phyloP scores from a whole-genome alignment of 164 flowering plant species.

The Annona squamosa region DNA sequence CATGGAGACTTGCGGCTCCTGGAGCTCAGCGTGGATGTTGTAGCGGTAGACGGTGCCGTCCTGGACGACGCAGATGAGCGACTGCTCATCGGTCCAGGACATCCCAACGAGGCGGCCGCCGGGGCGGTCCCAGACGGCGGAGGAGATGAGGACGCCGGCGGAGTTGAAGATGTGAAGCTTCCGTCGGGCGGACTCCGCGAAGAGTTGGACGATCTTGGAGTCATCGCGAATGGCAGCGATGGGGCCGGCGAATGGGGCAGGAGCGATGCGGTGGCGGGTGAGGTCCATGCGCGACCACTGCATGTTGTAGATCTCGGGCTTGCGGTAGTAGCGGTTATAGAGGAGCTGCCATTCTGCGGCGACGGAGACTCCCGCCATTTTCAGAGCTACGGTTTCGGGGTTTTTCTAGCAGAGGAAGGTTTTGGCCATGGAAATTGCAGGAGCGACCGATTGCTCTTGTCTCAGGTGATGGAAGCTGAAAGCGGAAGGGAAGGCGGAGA shows the following conservation, averaged over 20 bases:
- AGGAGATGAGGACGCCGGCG: constrained; percentile 64
- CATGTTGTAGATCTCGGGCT: constrained; percentile 76
- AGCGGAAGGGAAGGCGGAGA: no score
- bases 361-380: constrained; percentile 74
- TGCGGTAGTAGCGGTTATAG: constrained; percentile 79
- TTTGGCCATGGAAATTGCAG: background rate
- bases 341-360: constrained; percentile 99
- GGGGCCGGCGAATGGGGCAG: constrained; percentile 92
- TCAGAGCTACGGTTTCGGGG: background rate
- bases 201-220: constrained; percentile 90
- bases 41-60: constrained; percentile 76
- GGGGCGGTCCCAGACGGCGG: constrained; percentile 76
- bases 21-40: constrained; percentile 55
- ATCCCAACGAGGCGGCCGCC: constrained; percentile 80
- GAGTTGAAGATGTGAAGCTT: constrained; percentile 84
- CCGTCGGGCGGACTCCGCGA: constrained; percentile 82
- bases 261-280: constrained; percentile 73
- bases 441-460: background rate
- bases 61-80: constrained; percentile 70
- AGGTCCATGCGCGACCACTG: constrained; percentile 81
- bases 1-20: constrained; percentile 50
- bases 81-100: constrained; percentile 86
- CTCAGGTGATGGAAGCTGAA: no score
- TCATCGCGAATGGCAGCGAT: constrained; percentile 94
- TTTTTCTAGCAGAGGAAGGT: background rate